phyloP scores from a whole-genome alignment of 805 yeast species.

The Martiniozyma abietophila region DNA sequence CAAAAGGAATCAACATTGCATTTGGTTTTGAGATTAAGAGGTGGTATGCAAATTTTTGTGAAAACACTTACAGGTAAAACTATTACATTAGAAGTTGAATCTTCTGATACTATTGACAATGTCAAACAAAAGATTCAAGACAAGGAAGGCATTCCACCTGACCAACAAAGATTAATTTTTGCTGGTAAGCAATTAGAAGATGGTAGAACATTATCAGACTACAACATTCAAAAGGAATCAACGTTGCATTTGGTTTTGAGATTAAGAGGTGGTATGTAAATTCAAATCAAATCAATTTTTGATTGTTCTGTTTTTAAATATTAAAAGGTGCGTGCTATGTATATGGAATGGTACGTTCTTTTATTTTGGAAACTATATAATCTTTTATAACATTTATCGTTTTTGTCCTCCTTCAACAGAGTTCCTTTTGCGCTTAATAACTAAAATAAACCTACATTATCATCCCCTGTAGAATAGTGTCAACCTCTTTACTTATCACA shows the following conservation, averaged over 20 bases:
- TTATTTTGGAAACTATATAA: not conserved
- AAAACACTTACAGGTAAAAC: constrained; percentile 56
- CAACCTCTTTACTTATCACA: constrained; percentile 33
- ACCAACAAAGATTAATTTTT: constrained; percentile 93
- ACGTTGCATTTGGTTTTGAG: constrained; percentile 93
- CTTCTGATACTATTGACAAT: constrained; percentile 95
- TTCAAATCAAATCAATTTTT: constrained; percentile 5
- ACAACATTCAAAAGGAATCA: constrained; percentile 98
- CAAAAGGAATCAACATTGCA: constrained; percentile 98
- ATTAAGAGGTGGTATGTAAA: constrained; percentile 85
- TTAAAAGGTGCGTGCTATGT: not conserved
- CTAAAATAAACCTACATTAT: not conserved
- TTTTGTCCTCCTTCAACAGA: not conserved
- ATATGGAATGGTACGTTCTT: not conserved
- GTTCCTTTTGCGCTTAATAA: not conserved
- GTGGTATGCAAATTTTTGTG: constrained; percentile 61
- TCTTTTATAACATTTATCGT: too few species aligned
- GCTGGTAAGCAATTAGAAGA: constrained; percentile 97
- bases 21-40: constrained; percentile 79
- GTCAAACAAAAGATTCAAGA: constrained; percentile 96
- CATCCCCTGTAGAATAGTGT: constrained; percentile 12
- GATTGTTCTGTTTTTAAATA: not conserved
- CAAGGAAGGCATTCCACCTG: constrained; percentile 97
- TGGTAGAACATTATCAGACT: constrained; percentile 93
- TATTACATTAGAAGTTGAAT: constrained; percentile 89